Conservation (phyloP, 169 alveolate species). For the Eimeria zaria region DNA sequence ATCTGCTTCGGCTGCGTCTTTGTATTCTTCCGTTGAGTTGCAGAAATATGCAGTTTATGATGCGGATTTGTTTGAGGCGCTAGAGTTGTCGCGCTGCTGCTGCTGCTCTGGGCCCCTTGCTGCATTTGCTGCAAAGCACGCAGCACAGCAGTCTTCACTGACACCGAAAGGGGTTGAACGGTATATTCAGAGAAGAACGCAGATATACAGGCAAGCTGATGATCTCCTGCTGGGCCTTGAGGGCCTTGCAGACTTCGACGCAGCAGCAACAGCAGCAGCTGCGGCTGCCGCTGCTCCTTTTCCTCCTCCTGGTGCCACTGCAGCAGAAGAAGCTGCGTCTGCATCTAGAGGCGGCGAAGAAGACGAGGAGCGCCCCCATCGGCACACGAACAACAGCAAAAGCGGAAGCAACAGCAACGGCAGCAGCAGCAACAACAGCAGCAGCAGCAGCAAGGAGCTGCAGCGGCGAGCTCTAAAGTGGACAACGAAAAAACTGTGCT, state of each 20-base stretch:
- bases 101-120: constrained; percentile 6
- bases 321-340: background rate
- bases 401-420: background rate
- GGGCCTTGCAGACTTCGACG: constrained; percentile 42
- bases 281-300: constrained; percentile 22
- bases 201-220: constrained; percentile 19
- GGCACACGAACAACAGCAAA: background rate
- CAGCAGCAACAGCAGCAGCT: constrained; percentile 64
- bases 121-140: constrained; percentile 46
- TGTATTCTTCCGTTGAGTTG: background rate
- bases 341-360: background rate
- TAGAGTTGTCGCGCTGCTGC: constrained; percentile 40
- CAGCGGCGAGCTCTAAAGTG: constrained; percentile 57
- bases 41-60: constrained; percentile 2
- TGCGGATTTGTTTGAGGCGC: constrained; percentile 22
- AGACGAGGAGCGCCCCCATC: background rate
- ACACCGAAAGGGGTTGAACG: constrained; percentile 27
- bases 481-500: constrained; percentile 43
- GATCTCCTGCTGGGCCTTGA: constrained; percentile 35
- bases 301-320: constrained; percentile 6
- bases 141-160: constrained; percentile 28
- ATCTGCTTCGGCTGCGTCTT: background rate
- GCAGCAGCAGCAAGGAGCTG: constrained; percentile 37
- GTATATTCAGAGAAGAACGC: constrained; percentile 4
- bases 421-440: constrained; percentile 28